These are phyloP conservation scores for Xylaria sp. DNA, from an alignment of 2,329 filamentous ascomycete genomes.

Conservation along the genomic window DNA sequence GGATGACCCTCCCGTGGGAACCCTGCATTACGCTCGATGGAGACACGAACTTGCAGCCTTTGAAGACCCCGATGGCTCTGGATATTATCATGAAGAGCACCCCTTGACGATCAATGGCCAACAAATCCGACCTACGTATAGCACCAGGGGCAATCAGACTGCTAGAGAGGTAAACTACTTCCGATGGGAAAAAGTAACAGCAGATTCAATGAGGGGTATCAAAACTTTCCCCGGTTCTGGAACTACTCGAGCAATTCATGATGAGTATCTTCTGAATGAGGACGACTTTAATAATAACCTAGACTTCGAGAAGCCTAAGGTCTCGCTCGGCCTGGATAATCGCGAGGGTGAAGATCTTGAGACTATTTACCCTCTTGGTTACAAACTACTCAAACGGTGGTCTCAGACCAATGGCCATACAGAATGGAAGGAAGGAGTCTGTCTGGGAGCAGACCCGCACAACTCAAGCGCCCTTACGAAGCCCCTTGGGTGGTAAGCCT, in stretches of 20 bases:
- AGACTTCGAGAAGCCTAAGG: not conserved
- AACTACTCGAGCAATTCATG: constrained; percentile 1
- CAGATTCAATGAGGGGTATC: not conserved
- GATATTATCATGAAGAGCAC: constrained; percentile 21
- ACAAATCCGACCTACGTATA: constrained; percentile 25
- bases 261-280: constrained; percentile 32
- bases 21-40: constrained; percentile 32
- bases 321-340: constrained; percentile 11
- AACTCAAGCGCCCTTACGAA: constrained; percentile 17
- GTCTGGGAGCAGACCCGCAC: constrained; percentile 26
- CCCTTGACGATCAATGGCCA: constrained; percentile 6
- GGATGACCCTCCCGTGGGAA: constrained; percentile 26
- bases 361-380: constrained; percentile 25
- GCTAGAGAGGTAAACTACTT: constrained; percentile 28
- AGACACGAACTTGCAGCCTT: constrained; percentile 13
- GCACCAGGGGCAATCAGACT: constrained; percentile 1
- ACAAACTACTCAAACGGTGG: constrained; percentile 30
- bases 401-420: constrained; percentile 14
- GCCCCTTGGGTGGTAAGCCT: constrained; percentile 34
- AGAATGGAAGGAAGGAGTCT: constrained; percentile 28
- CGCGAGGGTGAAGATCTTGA: constrained; percentile 14
- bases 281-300: constrained; percentile 30
- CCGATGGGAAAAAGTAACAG: constrained; percentile 29
- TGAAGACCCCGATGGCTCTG: constrained; percentile 10
- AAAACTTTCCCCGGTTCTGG: constrained; percentile 17